Conservation (phyloP, 352 stramenopile species). For the Globisporangium orthogonon region DNA sequence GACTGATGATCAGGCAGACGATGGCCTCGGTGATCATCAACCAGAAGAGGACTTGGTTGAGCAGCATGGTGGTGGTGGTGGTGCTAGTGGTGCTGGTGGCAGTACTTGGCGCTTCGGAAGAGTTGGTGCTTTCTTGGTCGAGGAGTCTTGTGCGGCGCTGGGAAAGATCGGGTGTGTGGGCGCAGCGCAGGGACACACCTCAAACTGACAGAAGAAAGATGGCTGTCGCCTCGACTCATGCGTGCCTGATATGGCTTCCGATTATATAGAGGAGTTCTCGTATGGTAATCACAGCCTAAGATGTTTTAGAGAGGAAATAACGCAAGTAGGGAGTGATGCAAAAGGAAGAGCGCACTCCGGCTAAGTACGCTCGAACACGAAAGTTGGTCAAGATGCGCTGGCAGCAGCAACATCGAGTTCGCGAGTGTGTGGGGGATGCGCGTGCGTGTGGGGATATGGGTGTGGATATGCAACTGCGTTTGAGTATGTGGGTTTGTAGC, state of each 20-base stretch:
- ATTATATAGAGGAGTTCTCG: neutral
- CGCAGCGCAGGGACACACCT: no score
- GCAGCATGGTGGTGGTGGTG: slow-evolving; percentile 23
- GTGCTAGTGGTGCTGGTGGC: neutral
- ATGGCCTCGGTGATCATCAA: slow-evolving; percentile 41
- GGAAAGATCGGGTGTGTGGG: slow-evolving; percentile 9
- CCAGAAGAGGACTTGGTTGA: slow-evolving; percentile 52
- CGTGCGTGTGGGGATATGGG: no score
- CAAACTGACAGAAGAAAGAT: neutral
- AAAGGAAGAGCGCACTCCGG: no score
- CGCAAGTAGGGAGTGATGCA: no score
- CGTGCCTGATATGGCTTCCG: no score
- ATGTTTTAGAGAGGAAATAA: no score
- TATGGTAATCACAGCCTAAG: no score
- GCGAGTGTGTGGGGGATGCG: no score
- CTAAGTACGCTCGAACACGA: neutral
- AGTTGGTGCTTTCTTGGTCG: neutral
- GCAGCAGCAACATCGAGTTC: neutral
- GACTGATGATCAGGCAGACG: slow-evolving; percentile 41
- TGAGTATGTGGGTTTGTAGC: neutral
- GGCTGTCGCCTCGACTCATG: neutral
- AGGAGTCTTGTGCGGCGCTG: neutral
- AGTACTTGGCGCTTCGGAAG: neutral
- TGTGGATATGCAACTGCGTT: no score
- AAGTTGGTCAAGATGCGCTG: neutral